phyloP scores from a whole-genome alignment of 495 filamentous ascomycete genomes.

The Amniculicola lignicola region DNA sequence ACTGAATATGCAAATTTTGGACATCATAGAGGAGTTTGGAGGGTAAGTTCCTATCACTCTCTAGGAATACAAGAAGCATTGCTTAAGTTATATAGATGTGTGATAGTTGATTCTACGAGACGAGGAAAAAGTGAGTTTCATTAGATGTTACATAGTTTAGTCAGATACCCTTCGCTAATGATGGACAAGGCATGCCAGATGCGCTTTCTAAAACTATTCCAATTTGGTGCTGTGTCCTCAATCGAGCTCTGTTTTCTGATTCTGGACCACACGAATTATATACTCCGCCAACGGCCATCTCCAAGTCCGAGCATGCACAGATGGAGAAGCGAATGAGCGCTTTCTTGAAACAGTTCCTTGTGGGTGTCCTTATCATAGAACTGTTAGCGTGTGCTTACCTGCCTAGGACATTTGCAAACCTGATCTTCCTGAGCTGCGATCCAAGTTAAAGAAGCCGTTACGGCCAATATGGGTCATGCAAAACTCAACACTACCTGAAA shows the following conservation, averaged over 20 bases:
- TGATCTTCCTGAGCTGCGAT: slow-evolving; percentile 42
- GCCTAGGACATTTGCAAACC: slow-evolving; percentile 48
- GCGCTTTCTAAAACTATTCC: slow-evolving; percentile 90
- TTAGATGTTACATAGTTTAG: not conserved
- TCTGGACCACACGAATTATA: slow-evolving; percentile 50
- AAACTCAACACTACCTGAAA: slow-evolving; percentile 37
- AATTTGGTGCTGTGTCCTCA: slow-evolving; percentile 86
- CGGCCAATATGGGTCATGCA: slow-evolving; percentile 62
- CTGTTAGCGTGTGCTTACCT: not conserved
- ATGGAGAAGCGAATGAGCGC: slow-evolving; percentile 64
- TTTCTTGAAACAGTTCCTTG: slow-evolving; percentile 63
- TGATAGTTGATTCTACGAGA: slow-evolving; percentile 93
- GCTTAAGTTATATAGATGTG: slow-evolving; percentile 55
- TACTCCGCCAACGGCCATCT: slow-evolving; percentile 65
- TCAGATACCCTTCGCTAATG: not conserved
- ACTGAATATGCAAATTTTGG: slow-evolving; percentile 77
- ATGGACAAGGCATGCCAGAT: slow-evolving; percentile 74
- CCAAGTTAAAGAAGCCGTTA: slow-evolving; percentile 55
- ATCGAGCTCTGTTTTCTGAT: slow-evolving; percentile 69
- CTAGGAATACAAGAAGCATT: too few relatives aligned
- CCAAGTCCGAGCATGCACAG: slow-evolving; percentile 71
- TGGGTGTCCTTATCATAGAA: slow-evolving; percentile 16
- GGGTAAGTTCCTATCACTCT: slow-evolving; percentile 52
- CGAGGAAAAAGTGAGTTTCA: slow-evolving; percentile 68
- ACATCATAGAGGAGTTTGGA: slow-evolving; percentile 54